phyloP scores from a whole-genome alignment of 116 monocot genomes.

The Zostera marina region DNA sequence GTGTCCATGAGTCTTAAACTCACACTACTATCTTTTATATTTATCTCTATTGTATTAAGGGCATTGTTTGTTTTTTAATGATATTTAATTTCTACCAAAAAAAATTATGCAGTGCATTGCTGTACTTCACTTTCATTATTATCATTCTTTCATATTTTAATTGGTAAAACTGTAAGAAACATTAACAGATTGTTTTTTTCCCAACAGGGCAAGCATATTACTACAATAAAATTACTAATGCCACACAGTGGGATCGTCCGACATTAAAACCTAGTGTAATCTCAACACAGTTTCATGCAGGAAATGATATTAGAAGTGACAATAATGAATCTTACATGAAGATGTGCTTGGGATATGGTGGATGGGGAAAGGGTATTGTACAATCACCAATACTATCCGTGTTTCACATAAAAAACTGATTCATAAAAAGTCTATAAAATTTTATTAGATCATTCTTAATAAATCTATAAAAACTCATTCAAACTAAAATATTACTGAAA shows the following conservation, averaged over 20 bases:
- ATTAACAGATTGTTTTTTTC: not conserved
- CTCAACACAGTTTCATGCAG: conserved; percentile 5
- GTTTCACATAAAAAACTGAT: too few species aligned
- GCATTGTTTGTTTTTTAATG: too few species aligned
- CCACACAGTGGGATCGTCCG: conserved; percentile 83
- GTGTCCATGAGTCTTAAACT: too few species aligned
- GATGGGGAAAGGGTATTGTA: conserved; percentile 88
- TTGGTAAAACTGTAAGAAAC: not conserved
- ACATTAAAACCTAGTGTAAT: conserved; percentile 8
- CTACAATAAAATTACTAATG: conserved; percentile 59
- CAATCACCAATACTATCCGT: too few species aligned
- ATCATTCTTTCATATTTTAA: not conserved
- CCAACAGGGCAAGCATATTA: conserved; percentile 61
- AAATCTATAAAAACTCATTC: too few species aligned
- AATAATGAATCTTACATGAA: conserved; percentile 21
- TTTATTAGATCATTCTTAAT: too few species aligned
- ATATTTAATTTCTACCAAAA: too few species aligned
- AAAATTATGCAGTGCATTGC: too few species aligned
- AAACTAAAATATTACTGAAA: too few species aligned
- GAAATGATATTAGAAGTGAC: conserved; percentile 13
- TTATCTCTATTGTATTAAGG: too few species aligned
- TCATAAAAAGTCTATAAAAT: too few species aligned
- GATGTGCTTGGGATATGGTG: conserved; percentile 85
- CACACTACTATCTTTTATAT: too few species aligned
- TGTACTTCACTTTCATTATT: not conserved